Percentiles rank a stretch among this genome's conserved stretches.
These are phyloP conservation scores for Allium fistulosum DNA, from an alignment of 106 monocot genomes.

Conservation along the genomic window DNA sequence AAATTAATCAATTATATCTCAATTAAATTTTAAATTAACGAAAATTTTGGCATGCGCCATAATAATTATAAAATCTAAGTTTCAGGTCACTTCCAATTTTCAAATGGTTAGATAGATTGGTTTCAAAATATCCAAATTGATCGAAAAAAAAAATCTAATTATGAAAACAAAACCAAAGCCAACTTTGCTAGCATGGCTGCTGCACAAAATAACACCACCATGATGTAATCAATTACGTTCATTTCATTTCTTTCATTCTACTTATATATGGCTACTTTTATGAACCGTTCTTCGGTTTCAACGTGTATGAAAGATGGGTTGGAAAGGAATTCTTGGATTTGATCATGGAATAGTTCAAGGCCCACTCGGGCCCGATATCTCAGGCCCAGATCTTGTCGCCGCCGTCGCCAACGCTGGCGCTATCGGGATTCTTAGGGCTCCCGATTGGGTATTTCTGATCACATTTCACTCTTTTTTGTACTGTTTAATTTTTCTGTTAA, in stretches of 20 bases:
- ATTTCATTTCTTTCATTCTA: background rate
- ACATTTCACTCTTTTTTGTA: background rate
- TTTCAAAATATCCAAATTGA: no score
- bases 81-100: no score
- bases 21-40: no score
- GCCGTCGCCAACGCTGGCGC: conserved; percentile 77
- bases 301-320: conserved; percentile 29
- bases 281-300: background rate
- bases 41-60: no score
- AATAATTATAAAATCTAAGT: no score
- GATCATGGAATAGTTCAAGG: conserved; percentile 82
- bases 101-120: no score
- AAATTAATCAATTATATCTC: no score
- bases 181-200: no score
- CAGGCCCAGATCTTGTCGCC: conserved; percentile 75
- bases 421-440: conserved; percentile 53
- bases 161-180: no score
- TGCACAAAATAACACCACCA: no score
- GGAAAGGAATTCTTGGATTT: conserved; percentile 79
- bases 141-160: no score
- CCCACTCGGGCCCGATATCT: conserved; percentile 79
- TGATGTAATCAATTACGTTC: conserved; percentile 9
- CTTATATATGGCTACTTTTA: background rate
- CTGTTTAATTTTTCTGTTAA: no score
- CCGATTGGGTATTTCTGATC: conserved; percentile 52